A percentile compares a stretch with the other conserved stretches of the same genome.
Evolutionary conservation across 2,329 filamentous ascomycete genomes (phyloP).

Genomic region (Aureobasidium melanogenum): DNA sequence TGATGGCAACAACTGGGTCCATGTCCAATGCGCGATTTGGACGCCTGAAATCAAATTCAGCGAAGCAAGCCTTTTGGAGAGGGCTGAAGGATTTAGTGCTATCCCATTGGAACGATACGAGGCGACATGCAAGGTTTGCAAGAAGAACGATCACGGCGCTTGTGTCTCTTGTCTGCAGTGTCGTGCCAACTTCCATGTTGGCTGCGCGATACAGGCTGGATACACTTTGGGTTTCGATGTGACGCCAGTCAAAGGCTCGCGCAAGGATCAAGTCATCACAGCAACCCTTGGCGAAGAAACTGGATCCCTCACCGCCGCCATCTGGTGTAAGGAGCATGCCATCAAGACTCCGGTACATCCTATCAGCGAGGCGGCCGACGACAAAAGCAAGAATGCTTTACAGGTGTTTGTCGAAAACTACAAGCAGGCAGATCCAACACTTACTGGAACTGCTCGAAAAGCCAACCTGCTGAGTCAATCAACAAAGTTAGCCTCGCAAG

Average conservation of each 20-base stretch:
- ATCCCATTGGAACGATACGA: slow-evolving; percentile 67
- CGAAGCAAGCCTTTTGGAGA: slow-evolving; percentile 69
- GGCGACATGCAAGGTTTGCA: slow-evolving; percentile 77
- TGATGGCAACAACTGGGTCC: slow-evolving; percentile 95
- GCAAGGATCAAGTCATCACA: slow-evolving; percentile 69
- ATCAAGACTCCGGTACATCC: slow-evolving; percentile 65
- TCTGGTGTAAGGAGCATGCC: slow-evolving; percentile 85
- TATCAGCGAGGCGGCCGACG: slow-evolving; percentile 67
- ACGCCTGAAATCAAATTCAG: slow-evolving; percentile 90
- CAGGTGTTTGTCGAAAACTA: slow-evolving; percentile 82
- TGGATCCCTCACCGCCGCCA: slow-evolving; percentile 71
- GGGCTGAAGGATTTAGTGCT: slow-evolving; percentile 81
- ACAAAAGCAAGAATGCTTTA: slow-evolving; percentile 66
- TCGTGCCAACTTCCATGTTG: slow-evolving; percentile 66
- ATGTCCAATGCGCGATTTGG: slow-evolving; percentile 88
- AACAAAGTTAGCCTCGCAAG: slow-evolving; percentile 43
- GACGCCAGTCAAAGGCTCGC: slow-evolving; percentile 77
- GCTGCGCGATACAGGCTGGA: slow-evolving; percentile 76
- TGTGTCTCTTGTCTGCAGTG: slow-evolving; percentile 78
- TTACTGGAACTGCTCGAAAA: slow-evolving; percentile 89
- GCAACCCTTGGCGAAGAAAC: slow-evolving; percentile 73
- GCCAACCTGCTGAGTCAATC: slow-evolving; percentile 66
- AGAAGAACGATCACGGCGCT: slow-evolving; percentile 57
- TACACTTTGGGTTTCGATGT: slow-evolving; percentile 87
- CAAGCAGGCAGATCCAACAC: slow-evolving; percentile 84